These are phyloP conservation scores for Eucalyptus tenuipes DNA, from an alignment of 345 rosid species.

Conservation along the genomic window DNA sequence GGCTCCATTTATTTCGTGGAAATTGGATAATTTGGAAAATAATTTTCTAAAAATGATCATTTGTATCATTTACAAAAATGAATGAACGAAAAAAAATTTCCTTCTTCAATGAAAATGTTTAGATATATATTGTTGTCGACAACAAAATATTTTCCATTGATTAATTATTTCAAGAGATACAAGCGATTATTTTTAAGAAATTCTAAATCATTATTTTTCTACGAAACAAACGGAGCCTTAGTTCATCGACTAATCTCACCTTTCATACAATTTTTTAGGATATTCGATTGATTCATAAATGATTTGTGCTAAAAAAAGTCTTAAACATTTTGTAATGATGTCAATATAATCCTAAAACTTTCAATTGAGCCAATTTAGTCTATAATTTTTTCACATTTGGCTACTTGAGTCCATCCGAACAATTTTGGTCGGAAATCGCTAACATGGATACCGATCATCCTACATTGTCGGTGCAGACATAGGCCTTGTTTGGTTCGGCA, in stretches of 20 bases:
- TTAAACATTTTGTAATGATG: too few relatives aligned
- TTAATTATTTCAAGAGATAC: too few relatives aligned
- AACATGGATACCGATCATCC: neutral
- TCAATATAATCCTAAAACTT: too few relatives aligned
- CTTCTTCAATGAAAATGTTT: neutral
- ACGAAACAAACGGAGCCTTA: neutral
- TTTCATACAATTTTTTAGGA: neutral
- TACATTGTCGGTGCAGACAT: rapidly evolving
- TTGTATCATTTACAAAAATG: neutral
- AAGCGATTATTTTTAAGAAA: too few relatives aligned
- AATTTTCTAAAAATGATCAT: neutral
- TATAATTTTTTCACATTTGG: neutral
- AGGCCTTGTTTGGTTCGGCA: too few relatives aligned
- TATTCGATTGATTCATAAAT: neutral
- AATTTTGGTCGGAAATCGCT: too few relatives aligned
- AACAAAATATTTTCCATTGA: too few relatives aligned
- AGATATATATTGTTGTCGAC: neutral
- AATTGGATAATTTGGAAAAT: too few relatives aligned
- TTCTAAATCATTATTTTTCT: too few relatives aligned
- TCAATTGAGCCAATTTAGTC: too few relatives aligned
- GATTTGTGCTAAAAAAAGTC: neutral
- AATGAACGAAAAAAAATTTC: too few relatives aligned
- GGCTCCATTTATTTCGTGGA: neutral
- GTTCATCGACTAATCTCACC: neutral
- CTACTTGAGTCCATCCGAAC: neutral